Conservation (phyloP, 345 rosid species). For the Conringia planisiliqua region DNA sequence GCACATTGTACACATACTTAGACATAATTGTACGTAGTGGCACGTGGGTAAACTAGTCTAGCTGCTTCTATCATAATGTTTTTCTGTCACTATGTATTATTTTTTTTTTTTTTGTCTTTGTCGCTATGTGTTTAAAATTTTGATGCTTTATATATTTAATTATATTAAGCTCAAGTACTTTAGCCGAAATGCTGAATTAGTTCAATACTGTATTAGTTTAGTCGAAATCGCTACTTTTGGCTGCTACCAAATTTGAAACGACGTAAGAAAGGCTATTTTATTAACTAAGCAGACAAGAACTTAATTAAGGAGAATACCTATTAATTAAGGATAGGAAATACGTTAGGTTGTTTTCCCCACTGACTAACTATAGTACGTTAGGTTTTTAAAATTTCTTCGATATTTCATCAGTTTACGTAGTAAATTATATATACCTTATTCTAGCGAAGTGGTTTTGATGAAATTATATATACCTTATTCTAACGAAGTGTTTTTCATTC, state of each 20-base stretch:
- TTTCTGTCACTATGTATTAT: not conserved
- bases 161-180: not conserved
- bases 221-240: not conserved
- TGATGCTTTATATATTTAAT: not conserved
- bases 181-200: not conserved
- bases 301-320: too few species aligned
- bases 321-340: too few species aligned
- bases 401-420: too few species aligned
- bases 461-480: too few species aligned
- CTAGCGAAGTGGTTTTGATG: too few species aligned
- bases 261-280: not conserved
- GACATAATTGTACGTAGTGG: constrained; percentile 18
- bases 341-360: too few species aligned
- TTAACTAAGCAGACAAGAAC: not conserved
- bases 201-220: not conserved
- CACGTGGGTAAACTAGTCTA: constrained; percentile 24
- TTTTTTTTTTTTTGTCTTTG: too few species aligned
- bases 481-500: too few species aligned
- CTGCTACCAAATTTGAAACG: constrained; percentile 3
- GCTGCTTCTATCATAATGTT: constrained; percentile 18
- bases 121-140: not conserved
- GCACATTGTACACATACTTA: not conserved
- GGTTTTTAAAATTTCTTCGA: too few species aligned
- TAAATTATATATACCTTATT: too few species aligned
- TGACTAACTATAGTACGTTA: too few species aligned